Base-by-base conservation (phyloP, 768 basidiomycete species). In the Trametes coccinea region DNA sequence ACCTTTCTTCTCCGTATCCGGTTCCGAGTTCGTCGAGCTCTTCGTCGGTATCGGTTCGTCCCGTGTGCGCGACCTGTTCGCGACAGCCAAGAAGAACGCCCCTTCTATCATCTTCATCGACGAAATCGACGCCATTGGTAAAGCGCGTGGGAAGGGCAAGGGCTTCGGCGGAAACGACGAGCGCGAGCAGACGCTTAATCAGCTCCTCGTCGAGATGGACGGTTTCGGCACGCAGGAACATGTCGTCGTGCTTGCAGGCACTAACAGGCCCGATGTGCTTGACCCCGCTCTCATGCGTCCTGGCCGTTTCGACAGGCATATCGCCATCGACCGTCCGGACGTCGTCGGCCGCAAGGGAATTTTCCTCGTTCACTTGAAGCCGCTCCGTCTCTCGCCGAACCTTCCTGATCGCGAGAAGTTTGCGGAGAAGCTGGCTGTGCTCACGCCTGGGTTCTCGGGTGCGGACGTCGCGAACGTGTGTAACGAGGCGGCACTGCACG, bases 21-120 rank as follows among this genome's bases (percentile, higher is more conserved):
- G 97, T 53, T 98, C 96, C 45, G 97, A 99, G 73, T 98, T 99
- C 72, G 95, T 99, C 62, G 97, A 99, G 78, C 98, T 98, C 95
- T 99, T 98, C 72, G 97, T 99, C 67, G 97, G 97, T 75, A 97
- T 98, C 53, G 97, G 97, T 60, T 95, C 97, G 2, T 95, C 94
- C 3, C 87, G 97, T 64, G 97, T 99, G 10, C 88, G 97, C 50
- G 97, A 99, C 76, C 86, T 99, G 45, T 99, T 99, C 74, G 91
- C 95, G 37, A 95, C 91, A 4, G 97, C 97, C 49, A 95, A 92
- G 84, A 98, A 98, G 81, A 86, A 97, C 72, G 95, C 97, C 0
- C 97, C 97, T 0, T 95, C 93, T 72, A 99, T 99, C 80, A 92
- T 99, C 73, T 99, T 99, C 77, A 85, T 99, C 64, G 97, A 99